A percentile compares a stretch with the other conserved stretches of the same genome.
phyloP scores from a whole-genome alignment of 179 eudicot genomes.

The Beta corolliflora region DNA sequence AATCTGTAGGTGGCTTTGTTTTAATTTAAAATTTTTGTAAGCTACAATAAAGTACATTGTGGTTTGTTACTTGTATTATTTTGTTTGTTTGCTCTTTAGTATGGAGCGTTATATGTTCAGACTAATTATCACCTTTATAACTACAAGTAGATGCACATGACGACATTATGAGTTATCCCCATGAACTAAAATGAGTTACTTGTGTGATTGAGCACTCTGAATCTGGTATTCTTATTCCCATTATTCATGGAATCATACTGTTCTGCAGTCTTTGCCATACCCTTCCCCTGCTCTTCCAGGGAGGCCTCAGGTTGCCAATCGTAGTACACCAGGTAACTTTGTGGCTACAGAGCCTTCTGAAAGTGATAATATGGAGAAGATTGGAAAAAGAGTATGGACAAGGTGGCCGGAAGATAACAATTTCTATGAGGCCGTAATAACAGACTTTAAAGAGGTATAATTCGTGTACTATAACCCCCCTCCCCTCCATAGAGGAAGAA shows the following conservation, averaged over 20 bases:
- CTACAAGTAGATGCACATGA: background rate
- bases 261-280: slow-evolving; percentile 44
- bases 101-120: background rate
- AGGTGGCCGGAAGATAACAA: slow-evolving; percentile 73
- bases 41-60: background rate
- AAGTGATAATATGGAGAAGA: slow-evolving; percentile 45
- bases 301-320: slow-evolving; percentile 44
- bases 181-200: background rate
- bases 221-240: background rate
- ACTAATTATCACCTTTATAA: background rate
- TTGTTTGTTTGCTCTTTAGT: background rate
- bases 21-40: background rate
- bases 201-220: slow-evolving; percentile 11
- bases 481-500: background rate
- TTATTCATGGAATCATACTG: slow-evolving; percentile 12
- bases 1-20: slow-evolving; percentile 10
- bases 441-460: slow-evolving; percentile 43
- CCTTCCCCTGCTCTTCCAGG: slow-evolving; percentile 51
- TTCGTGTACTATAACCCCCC: background rate
- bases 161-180: background rate
- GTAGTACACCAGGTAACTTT: slow-evolving; percentile 39
- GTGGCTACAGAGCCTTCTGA: slow-evolving; percentile 41
- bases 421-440: slow-evolving; percentile 65
- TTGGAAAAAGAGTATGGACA: slow-evolving; percentile 67
- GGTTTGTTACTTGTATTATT: background rate